Conservation (phyloP, 1,139 yeast species). For the Pneumocystis canis region DNA sequence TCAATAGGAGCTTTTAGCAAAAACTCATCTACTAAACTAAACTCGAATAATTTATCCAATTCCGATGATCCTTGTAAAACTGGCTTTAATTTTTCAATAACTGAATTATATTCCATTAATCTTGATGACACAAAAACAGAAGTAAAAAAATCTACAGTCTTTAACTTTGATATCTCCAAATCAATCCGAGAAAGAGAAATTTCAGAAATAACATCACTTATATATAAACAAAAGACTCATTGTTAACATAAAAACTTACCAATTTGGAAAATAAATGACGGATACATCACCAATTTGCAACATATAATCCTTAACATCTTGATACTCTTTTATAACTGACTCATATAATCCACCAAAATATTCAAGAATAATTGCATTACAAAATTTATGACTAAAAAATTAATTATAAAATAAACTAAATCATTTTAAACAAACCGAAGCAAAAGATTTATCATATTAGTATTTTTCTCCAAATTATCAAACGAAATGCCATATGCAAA, state of each 20-base stretch:
- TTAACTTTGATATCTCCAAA: conserved; percentile 50
- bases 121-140: conserved; percentile 31
- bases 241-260: conserved; percentile 17
- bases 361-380: conserved; percentile 30
- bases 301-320: conserved; percentile 10
- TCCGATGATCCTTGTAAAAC: conserved; percentile 28
- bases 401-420: background rate
- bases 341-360: conserved; percentile 26
- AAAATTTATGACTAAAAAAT: conserved; percentile 16
- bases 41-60: background rate
- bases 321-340: conserved; percentile 15
- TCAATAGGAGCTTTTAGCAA: conserved; percentile 49
- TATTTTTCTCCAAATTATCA: background rate
- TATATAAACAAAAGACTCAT: conserved; percentile 5
- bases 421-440: background rate
- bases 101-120: conserved; percentile 30
- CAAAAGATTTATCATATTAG: background rate
- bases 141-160: conserved; percentile 54
- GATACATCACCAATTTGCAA: background rate
- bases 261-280: conserved; percentile 26
- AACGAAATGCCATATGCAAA: background rate
- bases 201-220: conserved; percentile 39
- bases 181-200: conserved; percentile 39
- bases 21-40: conserved; percentile 25
- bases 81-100: conserved; percentile 40